Conservation (phyloP, 495 filamentous ascomycete genomes). For the Lichenothelia convexa region DNA sequence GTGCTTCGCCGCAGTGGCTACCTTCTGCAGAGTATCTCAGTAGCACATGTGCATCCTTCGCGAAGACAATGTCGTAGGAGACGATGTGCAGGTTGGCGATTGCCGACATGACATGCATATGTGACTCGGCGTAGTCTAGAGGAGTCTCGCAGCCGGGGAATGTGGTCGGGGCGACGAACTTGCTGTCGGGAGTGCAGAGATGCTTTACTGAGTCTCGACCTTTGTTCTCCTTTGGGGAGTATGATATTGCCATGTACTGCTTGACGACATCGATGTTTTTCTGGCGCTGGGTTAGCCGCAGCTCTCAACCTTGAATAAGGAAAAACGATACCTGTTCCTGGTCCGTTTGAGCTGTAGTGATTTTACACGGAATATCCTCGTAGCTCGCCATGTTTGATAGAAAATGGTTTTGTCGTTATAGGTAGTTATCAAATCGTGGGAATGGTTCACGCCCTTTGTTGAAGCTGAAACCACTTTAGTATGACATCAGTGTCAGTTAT, state of each 20-base stretch:
- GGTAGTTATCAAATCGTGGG: too few relatives aligned
- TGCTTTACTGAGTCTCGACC: slow-evolving; percentile 15
- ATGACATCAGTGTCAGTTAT: too few relatives aligned
- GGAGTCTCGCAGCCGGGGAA: slow-evolving; percentile 19
- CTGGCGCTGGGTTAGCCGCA: slow-evolving; percentile 3
- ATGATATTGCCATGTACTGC: slow-evolving; percentile 21
- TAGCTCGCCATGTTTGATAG: background rate
- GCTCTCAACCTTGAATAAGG: background rate
- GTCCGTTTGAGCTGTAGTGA: background rate
- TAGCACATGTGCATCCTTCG: slow-evolving; percentile 17
- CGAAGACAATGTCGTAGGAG: slow-evolving; percentile 17
- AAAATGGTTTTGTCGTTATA: slow-evolving; percentile 1
- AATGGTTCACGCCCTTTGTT: too few relatives aligned
- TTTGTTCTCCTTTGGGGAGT: slow-evolving; percentile 16
- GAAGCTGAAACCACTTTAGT: too few relatives aligned
- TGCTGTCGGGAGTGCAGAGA: slow-evolving; percentile 11
- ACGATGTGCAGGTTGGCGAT: slow-evolving; percentile 19
- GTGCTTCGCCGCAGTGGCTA: slow-evolving; percentile 16
- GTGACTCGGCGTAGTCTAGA: slow-evolving; percentile 21
- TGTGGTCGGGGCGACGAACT: slow-evolving; percentile 15
- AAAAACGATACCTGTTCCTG: background rate
- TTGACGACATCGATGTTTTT: slow-evolving; percentile 20
- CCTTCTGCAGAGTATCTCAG: slow-evolving; percentile 21
- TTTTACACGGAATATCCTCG: background rate
- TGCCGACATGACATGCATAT: slow-evolving; percentile 18